Evolutionary conservation across 805 yeast species (phyloP), one percentile per base, ranked within the genome.

Genomic region (Starmera caribaea): DNA sequence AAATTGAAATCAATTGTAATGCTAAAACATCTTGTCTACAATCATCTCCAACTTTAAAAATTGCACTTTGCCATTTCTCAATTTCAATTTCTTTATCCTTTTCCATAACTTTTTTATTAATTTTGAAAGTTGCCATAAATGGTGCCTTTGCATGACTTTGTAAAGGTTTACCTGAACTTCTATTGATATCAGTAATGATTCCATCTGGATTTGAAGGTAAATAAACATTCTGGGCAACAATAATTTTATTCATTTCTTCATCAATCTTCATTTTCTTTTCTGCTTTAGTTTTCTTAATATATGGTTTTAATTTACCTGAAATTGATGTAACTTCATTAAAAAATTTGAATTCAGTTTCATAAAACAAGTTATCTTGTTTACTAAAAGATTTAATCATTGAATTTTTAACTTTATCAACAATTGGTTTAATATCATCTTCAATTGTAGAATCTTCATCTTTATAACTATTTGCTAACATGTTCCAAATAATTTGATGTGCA

Each of bases 111-210:
- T 75, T 74, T 49, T 77, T 79, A 36, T 73, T 71, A 49, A 92
- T 88, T 60, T 79, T 83, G 69, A 92, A 92, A 1, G 95, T 81
- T 0, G 98, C 99, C 89, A 92, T 73, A 58, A 88, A 92, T 31
- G 99, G 99, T 0, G 99, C 97, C 58, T 92, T 92, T 12, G 99
- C 98, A 59, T 92, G 99, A 11, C 96, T 85, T 62, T 92, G 99
- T 50, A 92, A 67, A 8, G 99, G 99, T 51, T 74, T 80, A 43
- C 98, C 98, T 5, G 95, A 81, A 49, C 79, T 81, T 42, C 98
- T 70, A 57, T 87, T 88, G 57, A 92, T 92, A 53, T 88, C 97
- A 43, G 88, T 67, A 30, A 92, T 85, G n/a, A 73, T 74, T 37
- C 98, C 98, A 59, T 89, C 96, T 2, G 99, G 98, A 54, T 92